Conservation (phyloP, 805 yeast genomes). For the Metschnikowia santaceciliae region DNA sequence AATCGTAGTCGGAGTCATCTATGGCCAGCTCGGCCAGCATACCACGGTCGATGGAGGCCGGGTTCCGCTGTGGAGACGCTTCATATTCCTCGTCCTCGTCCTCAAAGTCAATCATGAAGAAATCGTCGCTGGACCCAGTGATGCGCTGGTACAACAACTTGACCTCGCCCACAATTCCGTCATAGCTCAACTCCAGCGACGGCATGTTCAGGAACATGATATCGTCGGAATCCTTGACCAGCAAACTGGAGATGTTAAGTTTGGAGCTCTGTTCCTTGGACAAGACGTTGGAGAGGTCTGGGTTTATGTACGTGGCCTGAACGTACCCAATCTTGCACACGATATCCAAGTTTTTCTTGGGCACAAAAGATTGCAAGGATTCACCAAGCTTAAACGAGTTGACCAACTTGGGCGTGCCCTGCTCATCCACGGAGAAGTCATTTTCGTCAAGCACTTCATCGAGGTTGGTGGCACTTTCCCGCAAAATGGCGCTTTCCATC, state of each 20-base stretch:
- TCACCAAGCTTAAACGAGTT: constrained; percentile 84
- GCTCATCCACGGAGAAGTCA: constrained; percentile 30
- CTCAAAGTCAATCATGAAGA: constrained; percentile 93
- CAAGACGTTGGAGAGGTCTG: constrained; percentile 37
- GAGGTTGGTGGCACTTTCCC: constrained; percentile 64
- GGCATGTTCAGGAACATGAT: constrained; percentile 57
- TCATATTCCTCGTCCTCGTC: constrained; percentile 70
- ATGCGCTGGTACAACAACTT: constrained; percentile 68
- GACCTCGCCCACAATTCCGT: constrained; percentile 83
- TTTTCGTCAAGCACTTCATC: constrained; percentile 38
- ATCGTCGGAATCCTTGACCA: constrained; percentile 19
- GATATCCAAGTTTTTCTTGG: constrained; percentile 58
- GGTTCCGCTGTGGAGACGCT: neutral
- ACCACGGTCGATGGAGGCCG: constrained; percentile 8
- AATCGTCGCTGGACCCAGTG: constrained; percentile 93
- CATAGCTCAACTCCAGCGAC: constrained; percentile 82
- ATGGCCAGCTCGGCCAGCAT: constrained; percentile 17
- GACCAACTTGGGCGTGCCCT: constrained; percentile 59
- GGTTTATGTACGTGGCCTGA: constrained; percentile 34
- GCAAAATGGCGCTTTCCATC: constrained; percentile 72
- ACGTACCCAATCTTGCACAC: constrained; percentile 40
- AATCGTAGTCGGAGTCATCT: constrained; percentile 21
- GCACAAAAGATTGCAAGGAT: constrained; percentile 78
- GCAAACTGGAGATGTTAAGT: constrained; percentile 21
- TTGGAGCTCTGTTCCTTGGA: constrained; percentile 24